Evolutionary conservation across 2,329 filamentous ascomycete species (phyloP), one percentile per base, ranked within the genome.

Genomic region (Talaromyces sp.): DNA sequence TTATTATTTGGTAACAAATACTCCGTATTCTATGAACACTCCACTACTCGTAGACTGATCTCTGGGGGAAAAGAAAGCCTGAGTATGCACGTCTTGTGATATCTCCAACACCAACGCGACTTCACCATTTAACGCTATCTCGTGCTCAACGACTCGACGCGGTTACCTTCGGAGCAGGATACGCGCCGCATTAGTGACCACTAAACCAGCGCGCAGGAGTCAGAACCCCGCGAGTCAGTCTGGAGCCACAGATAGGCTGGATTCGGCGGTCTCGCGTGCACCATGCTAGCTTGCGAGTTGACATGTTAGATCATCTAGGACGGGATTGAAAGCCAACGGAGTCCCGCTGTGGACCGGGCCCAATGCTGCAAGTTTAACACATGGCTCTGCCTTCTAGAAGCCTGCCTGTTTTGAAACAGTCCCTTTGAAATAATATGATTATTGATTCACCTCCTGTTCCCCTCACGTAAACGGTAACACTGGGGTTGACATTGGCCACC

Each of bases 401-500:
- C 44, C 9, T 47, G 19, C 44, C 44, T 17, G 8, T 22, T 47
- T 47, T 13, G 42, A 13, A 36, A 11, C 30, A 4, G 30, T 8
- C 2, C 8, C 30, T 32, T 1, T 36, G 13, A n/a, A 47, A 10
- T 11, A 47, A 9, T 44, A 22, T 47, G 36, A n/a, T n/a, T n/a
- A 44, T 25, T 25, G 44, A 25, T 25, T 36, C 33, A 36, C 42
- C 2, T 19, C 42, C 1, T 44, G 3, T 13, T 47, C 11, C 49
- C 25, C 27, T 53, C 49, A 53, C 4, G 17, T 30, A 27, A 27
- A 4, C 10, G 49, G 49, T n/a, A 53, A 53, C 25, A 53, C 17
- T 8, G 25, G 25, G 8, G 15, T 17, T 13, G 58, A 33, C 0
- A 62, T 62, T 7, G 67, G 59, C 67, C 67, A 73, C 9, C 22